Base-by-base conservation (phyloP, 768 basidiomycete genomes). In the Panaeolus papilionaceus region DNA sequence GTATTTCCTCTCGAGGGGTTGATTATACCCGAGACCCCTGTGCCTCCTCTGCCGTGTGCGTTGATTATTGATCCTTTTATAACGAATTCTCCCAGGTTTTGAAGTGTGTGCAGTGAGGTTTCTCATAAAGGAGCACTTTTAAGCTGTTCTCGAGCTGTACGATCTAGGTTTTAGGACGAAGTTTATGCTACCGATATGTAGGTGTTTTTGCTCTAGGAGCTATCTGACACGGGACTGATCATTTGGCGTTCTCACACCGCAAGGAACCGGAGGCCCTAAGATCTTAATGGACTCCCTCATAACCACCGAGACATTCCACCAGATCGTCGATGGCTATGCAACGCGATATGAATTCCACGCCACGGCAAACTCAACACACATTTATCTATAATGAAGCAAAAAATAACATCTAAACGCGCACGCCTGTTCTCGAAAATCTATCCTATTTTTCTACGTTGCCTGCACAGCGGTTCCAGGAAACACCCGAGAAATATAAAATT, bases 301-400 rank as follows among this genome's bases (percentile, higher is more conserved):
- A 58, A 14, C 54, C 54, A 58, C 54, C 54, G 54, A 58, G 54
- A 28, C 54, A 14, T 28, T 4, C 54, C 54, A 58, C 54, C 54
- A 58, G 54, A 58, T 58, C 54, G 54, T 58, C 54, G 54, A 58
- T 58, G 54, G 54, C 54, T 58, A 58, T 58, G 54, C 54, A 58
- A n/a, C 54, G 33, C 54, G 33, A 58, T 58, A 12, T 58, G 54
- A 28, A 16, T 58, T 58, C 54, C 54, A 58, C 54, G 54, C 54
- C 54, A 58, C 54, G 54, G 54, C 28, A 58, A 58, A 58, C 54
- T 58, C 54, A 58, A 5, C 54, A 33, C 8, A 58, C 3, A 58
- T 10, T 58, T 58, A 58, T 58, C 26, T 4, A 58, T 37, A 7
- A 58, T 16, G 54, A 33, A 58, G 28, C 26, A 58, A 58, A 58